A percentile compares a stretch with the other conserved stretches of the same genome.
phyloP scores from a whole-genome alignment of 306 rosid genomes.

The Dryas alaskensis region DNA sequence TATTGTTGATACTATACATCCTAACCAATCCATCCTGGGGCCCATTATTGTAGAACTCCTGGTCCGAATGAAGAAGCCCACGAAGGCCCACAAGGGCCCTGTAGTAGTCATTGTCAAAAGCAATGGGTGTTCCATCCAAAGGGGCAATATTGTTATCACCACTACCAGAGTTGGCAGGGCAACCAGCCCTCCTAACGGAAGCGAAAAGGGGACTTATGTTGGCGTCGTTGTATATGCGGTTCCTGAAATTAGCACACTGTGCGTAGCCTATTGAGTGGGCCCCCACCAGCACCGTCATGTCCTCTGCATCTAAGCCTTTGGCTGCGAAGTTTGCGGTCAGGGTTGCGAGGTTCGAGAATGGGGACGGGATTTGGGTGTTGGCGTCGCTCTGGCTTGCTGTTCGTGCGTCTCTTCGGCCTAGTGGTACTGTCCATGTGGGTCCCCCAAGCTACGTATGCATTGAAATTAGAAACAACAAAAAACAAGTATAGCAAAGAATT shows the following conservation, averaged over 20 bases:
- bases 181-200: not conserved
- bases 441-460: constrained; percentile 60
- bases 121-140: not conserved
- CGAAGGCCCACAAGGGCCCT: not conserved
- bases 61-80: not conserved
- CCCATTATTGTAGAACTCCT: not conserved
- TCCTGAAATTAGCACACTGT: constrained; percentile 24
- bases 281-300: constrained; percentile 68
- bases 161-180: not conserved
- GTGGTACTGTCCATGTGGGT: constrained; percentile 56
- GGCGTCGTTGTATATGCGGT: not conserved
- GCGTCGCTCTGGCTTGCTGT: constrained; percentile 67
- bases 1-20: not conserved
- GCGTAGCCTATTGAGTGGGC: constrained; percentile 62
- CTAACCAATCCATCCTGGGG: not conserved
- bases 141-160: not conserved
- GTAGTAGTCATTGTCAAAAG: not conserved
- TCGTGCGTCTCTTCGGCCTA: constrained; percentile 71
- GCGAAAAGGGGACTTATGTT: not conserved
- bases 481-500: not conserved
- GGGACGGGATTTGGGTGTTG: constrained; percentile 56
- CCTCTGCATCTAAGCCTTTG: constrained; percentile 36
- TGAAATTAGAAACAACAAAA: not conserved
- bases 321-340: constrained; percentile 42
- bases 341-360: constrained; percentile 40